phyloP scores from a whole-genome alignment of 1,139 yeast genomes.

The Pichia terricola region DNA sequence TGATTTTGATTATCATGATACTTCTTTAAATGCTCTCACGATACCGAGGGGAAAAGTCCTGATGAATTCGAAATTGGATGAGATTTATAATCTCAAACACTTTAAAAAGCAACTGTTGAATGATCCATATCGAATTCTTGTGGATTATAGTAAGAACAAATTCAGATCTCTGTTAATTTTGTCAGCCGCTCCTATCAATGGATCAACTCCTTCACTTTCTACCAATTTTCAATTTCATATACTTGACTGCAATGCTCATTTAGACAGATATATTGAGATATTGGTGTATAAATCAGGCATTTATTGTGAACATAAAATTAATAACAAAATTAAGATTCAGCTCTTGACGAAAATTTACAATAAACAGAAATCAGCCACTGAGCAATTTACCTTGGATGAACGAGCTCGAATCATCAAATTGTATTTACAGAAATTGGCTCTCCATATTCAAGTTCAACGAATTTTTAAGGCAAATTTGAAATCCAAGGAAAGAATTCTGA shows the following conservation, averaged over 20 bases:
- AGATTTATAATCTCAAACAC: slow-evolving; percentile 37
- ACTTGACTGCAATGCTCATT: slow-evolving; percentile 34
- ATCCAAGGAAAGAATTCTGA: slow-evolving; percentile 18
- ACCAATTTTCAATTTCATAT: slow-evolving; percentile 34
- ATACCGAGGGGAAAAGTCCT: not conserved
- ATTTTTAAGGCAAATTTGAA: slow-evolving; percentile 38
- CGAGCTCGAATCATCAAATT: slow-evolving; percentile 36
- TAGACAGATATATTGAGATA: slow-evolving; percentile 34
- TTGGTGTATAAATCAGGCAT: slow-evolving; percentile 34
- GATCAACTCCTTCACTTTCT: slow-evolving; percentile 8
- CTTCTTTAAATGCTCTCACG: not conserved
- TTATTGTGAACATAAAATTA: slow-evolving; percentile 43
- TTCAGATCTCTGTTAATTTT: slow-evolving; percentile 52
- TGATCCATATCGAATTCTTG: slow-evolving; percentile 53
- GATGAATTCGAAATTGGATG: slow-evolving; percentile 37
- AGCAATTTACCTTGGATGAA: slow-evolving; percentile 29
- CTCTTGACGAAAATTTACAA: slow-evolving; percentile 28
- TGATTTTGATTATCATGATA: not conserved
- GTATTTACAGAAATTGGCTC: slow-evolving; percentile 43
- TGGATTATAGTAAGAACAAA: slow-evolving; percentile 57
- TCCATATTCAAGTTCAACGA: slow-evolving; percentile 53
- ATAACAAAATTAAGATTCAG: slow-evolving; percentile 26
- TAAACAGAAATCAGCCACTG: slow-evolving; percentile 10
- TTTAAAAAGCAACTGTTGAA: slow-evolving; percentile 34
- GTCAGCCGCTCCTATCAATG: slow-evolving; percentile 34